Conservation (phyloP, 2,329 filamentous ascomycete genomes). For the Thelonectria rubi region DNA sequence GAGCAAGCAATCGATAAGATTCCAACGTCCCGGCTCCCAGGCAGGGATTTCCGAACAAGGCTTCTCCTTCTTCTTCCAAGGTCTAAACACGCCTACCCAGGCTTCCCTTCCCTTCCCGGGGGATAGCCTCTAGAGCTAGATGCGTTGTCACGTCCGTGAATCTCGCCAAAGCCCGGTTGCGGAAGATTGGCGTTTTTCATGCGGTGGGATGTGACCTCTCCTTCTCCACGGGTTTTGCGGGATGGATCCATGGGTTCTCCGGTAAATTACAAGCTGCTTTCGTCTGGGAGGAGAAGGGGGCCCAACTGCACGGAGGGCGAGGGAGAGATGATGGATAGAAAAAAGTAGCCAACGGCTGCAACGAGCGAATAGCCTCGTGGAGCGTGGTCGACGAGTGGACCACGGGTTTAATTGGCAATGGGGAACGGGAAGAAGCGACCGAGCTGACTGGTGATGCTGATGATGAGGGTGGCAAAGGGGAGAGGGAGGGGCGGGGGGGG, state of each 20-base stretch:
- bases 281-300: too few species aligned
- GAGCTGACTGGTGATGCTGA: not conserved
- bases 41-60: too few species aligned
- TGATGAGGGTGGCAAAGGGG: not conserved
- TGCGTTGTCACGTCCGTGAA: slow-evolving; percentile 29
- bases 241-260: too few species aligned
- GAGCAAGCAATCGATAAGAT: too few species aligned
- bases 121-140: slow-evolving; percentile 16
- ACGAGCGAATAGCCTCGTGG: slow-evolving; percentile 25
- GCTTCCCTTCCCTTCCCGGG: not conserved
- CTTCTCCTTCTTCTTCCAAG: too few species aligned
- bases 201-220: too few species aligned
- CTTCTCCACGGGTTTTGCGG: not conserved
- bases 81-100: too few species aligned
- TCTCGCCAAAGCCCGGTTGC: slow-evolving; percentile 15
- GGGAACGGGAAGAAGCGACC: slow-evolving; percentile 16
- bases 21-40: too few species aligned
- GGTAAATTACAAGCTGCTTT: too few species aligned
- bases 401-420: slow-evolving; percentile 28
- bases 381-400: slow-evolving; percentile 28
- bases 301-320: too few species aligned
- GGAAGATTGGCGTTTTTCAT: slow-evolving; percentile 25
- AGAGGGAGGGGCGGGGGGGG: too few species aligned
- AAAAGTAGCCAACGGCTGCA: not conserved
- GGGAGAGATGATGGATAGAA: too few species aligned